Conservation (phyloP, 148 eudicot genomes). For the Euryodendron excelsum region DNA sequence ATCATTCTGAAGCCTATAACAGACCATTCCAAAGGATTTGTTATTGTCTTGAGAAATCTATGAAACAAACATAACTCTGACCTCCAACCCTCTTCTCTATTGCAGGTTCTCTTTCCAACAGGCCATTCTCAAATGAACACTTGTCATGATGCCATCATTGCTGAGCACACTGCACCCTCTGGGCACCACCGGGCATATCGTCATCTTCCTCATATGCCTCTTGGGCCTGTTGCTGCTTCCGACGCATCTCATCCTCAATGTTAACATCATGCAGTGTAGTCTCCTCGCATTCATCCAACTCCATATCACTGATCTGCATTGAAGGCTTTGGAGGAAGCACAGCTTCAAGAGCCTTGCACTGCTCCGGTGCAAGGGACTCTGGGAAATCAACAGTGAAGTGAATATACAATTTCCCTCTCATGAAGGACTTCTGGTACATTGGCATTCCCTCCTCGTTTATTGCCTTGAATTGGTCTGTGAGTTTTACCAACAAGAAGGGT, state of each 20-base stretch:
- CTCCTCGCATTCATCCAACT: slow-evolving; percentile 56
- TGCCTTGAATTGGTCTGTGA: slow-evolving; percentile 49
- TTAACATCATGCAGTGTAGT: slow-evolving; percentile 52
- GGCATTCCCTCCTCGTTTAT: slow-evolving; percentile 56
- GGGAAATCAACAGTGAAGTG: slow-evolving; percentile 54
- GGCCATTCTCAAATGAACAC: too few relatives aligned
- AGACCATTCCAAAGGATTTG: slow-evolving; percentile 7
- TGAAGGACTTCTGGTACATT: slow-evolving; percentile 46
- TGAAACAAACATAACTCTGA: neutral
- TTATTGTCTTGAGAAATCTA: neutral
- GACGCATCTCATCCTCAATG: slow-evolving; percentile 50
- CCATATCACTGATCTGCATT: slow-evolving; percentile 37
- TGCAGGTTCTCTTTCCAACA: neutral
- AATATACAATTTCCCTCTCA: slow-evolving; percentile 50
- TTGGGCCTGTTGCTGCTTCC: slow-evolving; percentile 47
- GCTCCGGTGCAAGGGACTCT: slow-evolving; percentile 34
- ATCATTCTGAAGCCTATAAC: slow-evolving; percentile 1
- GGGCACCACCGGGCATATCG: slow-evolving; percentile 48
- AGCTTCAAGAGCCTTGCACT: slow-evolving; percentile 42
- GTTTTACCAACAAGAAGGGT: neutral
- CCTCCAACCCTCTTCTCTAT: neutral
- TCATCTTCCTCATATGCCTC: slow-evolving; percentile 55
- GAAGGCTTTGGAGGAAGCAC: slow-evolving; percentile 43
- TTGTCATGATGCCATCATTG: slow-evolving; percentile 21
- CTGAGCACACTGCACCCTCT: slow-evolving; percentile 57